A percentile compares a stretch with the other conserved stretches of the same genome.
Conservation (phyloP, 345 rosid genomes). For the Turritis glabra region DNA sequence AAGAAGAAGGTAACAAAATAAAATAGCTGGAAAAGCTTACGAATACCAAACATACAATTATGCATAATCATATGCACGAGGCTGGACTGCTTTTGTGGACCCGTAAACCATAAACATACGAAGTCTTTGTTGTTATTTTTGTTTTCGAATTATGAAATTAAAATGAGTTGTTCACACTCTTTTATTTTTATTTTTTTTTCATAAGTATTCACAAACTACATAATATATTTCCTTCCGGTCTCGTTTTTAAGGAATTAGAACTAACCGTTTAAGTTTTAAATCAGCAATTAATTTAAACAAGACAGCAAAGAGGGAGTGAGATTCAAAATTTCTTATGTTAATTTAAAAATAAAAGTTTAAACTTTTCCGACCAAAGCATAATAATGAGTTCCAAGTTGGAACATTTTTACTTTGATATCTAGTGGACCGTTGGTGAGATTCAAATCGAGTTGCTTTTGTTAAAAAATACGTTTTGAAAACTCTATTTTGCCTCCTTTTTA, state of each 20-base stretch:
- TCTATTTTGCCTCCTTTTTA: background rate
- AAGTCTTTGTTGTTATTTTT: background rate
- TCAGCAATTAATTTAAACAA: background rate
- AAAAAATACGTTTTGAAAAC: background rate
- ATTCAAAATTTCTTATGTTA: background rate
- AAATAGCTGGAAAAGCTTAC: conserved; percentile 23
- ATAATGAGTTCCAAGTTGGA: conserved; percentile 13
- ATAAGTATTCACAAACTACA: background rate
- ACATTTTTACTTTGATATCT: background rate
- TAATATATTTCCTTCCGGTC: background rate
- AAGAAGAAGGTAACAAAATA: conserved; percentile 1
- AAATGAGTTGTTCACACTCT: background rate
- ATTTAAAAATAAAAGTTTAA: background rate
- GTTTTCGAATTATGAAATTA: background rate
- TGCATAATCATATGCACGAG: conserved; percentile 15
- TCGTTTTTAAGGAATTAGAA: background rate
- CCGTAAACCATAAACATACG: background rate
- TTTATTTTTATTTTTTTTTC: background rate
- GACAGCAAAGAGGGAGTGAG: no score
- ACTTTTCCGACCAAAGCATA: conserved; percentile 19
- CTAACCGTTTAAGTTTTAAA: background rate
- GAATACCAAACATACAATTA: conserved; percentile 13
- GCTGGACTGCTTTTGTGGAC: conserved; percentile 17
- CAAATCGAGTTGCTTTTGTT: background rate
- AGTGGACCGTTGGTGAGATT: conserved; percentile 30